A percentile compares a stretch with the other conserved stretches of the same genome.
phyloP scores from a whole-genome alignment of 768 basidiomycete genomes.

The Termitomyces sp. region DNA sequence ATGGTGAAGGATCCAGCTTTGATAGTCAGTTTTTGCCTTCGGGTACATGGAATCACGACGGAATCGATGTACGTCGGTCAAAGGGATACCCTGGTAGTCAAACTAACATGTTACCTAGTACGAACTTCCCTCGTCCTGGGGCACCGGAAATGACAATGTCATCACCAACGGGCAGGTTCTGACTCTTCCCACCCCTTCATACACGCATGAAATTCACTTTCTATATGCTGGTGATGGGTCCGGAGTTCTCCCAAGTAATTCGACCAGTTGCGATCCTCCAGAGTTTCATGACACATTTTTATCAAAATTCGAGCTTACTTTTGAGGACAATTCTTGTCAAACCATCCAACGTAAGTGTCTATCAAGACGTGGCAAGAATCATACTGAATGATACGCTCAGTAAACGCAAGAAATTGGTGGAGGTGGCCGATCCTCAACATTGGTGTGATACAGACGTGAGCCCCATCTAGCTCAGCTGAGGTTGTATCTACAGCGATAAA shows the following conservation, averaged over 20 bases:
- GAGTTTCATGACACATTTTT: no score
- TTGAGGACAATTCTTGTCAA: no score
- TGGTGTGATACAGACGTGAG: constrained; percentile 39
- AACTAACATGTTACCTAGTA: constrained; percentile 24
- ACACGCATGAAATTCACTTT: constrained; percentile 42
- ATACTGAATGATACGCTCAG: constrained; percentile 16
- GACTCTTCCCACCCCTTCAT: constrained; percentile 22
- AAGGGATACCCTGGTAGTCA: background rate
- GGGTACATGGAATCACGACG: constrained; percentile 31
- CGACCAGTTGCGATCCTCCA: no score
- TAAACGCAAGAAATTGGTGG: constrained; percentile 41
- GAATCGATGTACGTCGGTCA: constrained; percentile 25
- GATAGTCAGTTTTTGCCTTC: constrained; percentile 32
- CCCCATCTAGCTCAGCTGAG: background rate
- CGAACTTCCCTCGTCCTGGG: constrained; percentile 35
- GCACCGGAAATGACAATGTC: constrained; percentile 36
- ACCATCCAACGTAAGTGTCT: constrained; percentile 25
- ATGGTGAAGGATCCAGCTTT: constrained; percentile 32
- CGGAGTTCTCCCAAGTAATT: no score
- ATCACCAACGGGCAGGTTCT: constrained; percentile 37
- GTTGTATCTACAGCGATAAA: background rate
- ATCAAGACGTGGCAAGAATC: background rate
- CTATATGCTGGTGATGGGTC: constrained; percentile 27
- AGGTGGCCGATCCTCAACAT: constrained; percentile 32
- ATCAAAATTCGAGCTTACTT: no score